Base-by-base conservation (phyloP, 495 filamentous ascomycete genomes). In the Aspergillus campestris region DNA sequence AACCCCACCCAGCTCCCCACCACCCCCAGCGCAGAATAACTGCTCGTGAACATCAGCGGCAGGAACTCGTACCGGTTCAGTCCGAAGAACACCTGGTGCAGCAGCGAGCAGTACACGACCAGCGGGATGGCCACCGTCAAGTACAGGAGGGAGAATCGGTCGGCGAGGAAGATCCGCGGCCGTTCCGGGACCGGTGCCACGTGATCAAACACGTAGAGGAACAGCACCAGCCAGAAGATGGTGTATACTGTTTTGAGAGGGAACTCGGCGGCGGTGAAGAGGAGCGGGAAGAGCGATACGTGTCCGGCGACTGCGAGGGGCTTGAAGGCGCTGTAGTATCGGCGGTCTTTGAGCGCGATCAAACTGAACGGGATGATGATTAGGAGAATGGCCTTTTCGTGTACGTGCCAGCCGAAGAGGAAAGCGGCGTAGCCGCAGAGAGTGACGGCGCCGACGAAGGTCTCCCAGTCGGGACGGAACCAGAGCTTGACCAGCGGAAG, bases 371-470 rank as follows among this genome's bases (percentile, higher is more conserved):
- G 92, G 45, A 97, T 86, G 54, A 98, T 87, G 55, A 97, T 84
- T 40, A 96, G 75, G 10, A 98, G 80, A 29, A 98, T 86, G 6
- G 92, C 92, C 58, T 98, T 98, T 56, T 98, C 92, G 55, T 98
- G 92, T 13, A 98, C 92, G 57, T 98, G 92, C 92, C 92, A 98
- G 40, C 92, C 91, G 48, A 97, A 96, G 14, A 98, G 75, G 69
- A 98, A 98, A 0, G 92, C 95, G 0, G 90, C 87, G 53, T 94
- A 98, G 41, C 86, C 92, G 55, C 91, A 96, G n/a, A 96, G 81
- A 1, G 89, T 96, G 11, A 96, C 72, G 5, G 87, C 86, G 7
- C 87, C 88, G 40, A 96, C 70, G 61, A 98, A 97, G 27, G 74
- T 85, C 27, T 94, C 83, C 81, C 84, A 94, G 11, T 80, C 86